phyloP scores from a whole-genome alignment of 192 early-diverging fungal species.

The Kappamyces sp. region DNA sequence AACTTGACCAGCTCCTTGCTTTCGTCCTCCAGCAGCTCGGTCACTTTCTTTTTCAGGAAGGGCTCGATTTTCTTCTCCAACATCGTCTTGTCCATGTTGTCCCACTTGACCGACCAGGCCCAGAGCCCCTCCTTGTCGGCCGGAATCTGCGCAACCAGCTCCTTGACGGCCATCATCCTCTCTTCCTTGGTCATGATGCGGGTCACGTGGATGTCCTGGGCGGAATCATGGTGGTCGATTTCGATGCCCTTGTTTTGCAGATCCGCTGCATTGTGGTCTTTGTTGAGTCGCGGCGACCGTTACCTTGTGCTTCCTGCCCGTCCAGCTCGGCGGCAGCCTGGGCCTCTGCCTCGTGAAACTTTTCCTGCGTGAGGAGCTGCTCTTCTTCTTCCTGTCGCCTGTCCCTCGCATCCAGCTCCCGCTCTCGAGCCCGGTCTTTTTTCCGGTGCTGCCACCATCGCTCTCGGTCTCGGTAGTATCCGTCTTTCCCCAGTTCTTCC shows the following conservation, averaged over 20 bases:
- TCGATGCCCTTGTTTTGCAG: no score
- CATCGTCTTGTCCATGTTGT: constrained; percentile 57
- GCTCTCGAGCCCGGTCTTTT: constrained; percentile 59
- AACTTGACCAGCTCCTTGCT: constrained; percentile 77
- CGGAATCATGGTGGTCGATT: no score
- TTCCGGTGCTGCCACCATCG: background rate
- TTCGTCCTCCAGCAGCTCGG: constrained; percentile 72
- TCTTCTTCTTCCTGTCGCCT: constrained; percentile 65
- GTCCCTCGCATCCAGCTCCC: constrained; percentile 52
- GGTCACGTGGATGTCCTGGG: constrained; percentile 35
- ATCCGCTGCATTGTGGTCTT: no score
- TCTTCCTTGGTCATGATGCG: constrained; percentile 66
- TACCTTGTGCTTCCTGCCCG: constrained; percentile 46
- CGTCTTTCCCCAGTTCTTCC: constrained; percentile 47
- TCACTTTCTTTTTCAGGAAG: constrained; percentile 71
- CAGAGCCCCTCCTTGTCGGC: constrained; percentile 61
- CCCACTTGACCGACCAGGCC: constrained; percentile 72
- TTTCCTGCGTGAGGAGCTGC: constrained; percentile 35
- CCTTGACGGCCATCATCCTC: constrained; percentile 53
- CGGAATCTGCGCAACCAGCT: constrained; percentile 64
- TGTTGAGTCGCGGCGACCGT: constrained; percentile 18
- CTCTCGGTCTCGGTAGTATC: constrained; percentile 76
- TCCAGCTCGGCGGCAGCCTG: constrained; percentile 42
- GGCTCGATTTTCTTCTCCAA: constrained; percentile 63
- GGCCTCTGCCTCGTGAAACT: constrained; percentile 49